Base-by-base conservation (phyloP, 2,329 filamentous ascomycete species). In the Salinomyces thailandicus region DNA sequence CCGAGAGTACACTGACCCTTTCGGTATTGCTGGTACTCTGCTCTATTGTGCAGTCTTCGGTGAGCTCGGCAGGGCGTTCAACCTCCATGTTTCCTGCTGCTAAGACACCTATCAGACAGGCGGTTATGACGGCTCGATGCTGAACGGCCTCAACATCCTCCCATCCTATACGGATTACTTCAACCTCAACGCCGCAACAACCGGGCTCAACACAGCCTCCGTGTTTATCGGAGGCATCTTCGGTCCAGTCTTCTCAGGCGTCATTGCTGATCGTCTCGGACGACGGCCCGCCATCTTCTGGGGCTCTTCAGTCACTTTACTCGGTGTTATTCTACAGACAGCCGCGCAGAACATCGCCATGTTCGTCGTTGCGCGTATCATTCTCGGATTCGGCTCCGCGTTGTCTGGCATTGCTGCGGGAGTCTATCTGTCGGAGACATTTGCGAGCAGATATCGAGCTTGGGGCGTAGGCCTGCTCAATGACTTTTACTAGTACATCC, bases 111-210 rank as follows among this genome's bases (percentile, higher is more conserved):
- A 7, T n/a, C 14, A 45, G 43, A 44, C 44, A 5, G 36, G 33
- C 18, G 44, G 44, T 29, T 20, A 58, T 56, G 32, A 62, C 67
- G 63, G 64, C 2, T 71, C 67, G 2, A 69, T 75, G 58, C 59
- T 74, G 54, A 74, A 75, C 41, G 71, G 69, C 0, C 60, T 77
- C 16, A 71, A 74, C 39, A 75, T 77, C 39, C 51, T 77, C 12
- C 70, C 71, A 0, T 66, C 64, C 0, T 77, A 75, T 49, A 66
- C 62, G 0, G 61, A 72, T 24, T 76, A 75, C 50, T 76, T 77
- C 55, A 46, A 63, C 3, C 63, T 76, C 5, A 73, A 57, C n/a
- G 51, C 66, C 0, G 64, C 67, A 0, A 73, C 71, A 0, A 68
- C 62, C 0, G 70, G 67, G 3, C 60, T 77, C 12, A 73, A 75